Conservation (phyloP, 2,329 filamentous ascomycete species). For the Coniochaeta hoffmannii region DNA sequence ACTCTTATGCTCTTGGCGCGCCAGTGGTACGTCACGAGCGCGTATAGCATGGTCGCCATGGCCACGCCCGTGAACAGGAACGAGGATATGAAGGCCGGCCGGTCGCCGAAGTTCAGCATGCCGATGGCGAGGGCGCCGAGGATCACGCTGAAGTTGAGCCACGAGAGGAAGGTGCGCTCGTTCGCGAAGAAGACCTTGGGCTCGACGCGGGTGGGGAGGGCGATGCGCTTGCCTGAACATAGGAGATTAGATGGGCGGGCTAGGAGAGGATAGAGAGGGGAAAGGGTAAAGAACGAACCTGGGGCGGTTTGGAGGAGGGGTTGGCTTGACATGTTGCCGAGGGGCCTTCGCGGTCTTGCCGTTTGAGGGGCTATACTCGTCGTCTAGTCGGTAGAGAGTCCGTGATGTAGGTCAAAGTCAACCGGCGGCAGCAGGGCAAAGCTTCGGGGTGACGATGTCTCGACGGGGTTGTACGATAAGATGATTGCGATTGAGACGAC, state of each 20-base stretch:
- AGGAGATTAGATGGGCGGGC: conserved; percentile 6
- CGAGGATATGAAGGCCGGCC: conserved; percentile 86
- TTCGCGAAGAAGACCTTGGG: conserved; percentile 99
- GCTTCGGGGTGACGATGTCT: background rate
- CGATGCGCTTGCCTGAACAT: conserved; percentile 83
- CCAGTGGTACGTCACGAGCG: conserved; percentile 94
- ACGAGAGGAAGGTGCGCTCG: conserved; percentile 97
- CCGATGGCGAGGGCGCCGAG: conserved; percentile 93
- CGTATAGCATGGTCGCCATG: conserved; percentile 93
- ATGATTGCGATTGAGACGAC: background rate
- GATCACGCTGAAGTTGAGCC: conserved; percentile 99
- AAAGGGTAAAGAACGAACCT: conserved; percentile 45
- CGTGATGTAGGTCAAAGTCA: no score
- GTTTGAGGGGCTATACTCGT: background rate
- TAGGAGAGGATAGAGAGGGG: background rate
- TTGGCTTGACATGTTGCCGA: conserved; percentile 89
- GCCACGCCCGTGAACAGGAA: conserved; percentile 91
- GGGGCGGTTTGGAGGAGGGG: conserved; percentile 91
- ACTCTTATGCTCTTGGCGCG: conserved; percentile 85
- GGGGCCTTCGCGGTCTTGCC: background rate
- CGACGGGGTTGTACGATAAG: no score
- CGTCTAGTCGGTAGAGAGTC: background rate
- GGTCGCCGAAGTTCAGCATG: conserved; percentile 96
- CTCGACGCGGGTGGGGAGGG: conserved; percentile 94
- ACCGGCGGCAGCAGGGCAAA: no score